A percentile compares a stretch with the other conserved stretches of the same genome.
These are phyloP conservation scores for Lachnellula cervina DNA, from an alignment of 2,329 filamentous ascomycete genomes.

Conservation along the genomic window DNA sequence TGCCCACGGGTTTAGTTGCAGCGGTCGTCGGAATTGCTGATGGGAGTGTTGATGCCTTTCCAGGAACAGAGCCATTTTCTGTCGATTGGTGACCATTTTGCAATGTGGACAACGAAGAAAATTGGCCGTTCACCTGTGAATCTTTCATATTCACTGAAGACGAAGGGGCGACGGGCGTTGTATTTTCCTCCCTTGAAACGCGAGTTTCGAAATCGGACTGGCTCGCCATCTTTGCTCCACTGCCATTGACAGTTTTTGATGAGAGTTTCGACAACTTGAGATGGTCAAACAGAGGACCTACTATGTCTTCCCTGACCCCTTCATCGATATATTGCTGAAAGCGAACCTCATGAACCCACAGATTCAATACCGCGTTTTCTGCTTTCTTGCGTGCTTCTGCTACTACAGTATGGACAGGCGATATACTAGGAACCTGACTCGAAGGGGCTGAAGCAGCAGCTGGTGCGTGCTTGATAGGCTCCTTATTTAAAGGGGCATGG, in stretches of 20 bases:
- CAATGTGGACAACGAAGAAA: conserved; percentile 21
- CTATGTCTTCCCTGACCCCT: conserved; percentile 59
- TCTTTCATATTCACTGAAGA: neutral
- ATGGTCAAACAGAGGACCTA: conserved; percentile 63
- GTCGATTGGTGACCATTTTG: conserved; percentile 53
- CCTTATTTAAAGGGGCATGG: neutral
- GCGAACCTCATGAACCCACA: conserved; percentile 63
- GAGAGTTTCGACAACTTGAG: conserved; percentile 48
- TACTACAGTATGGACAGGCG: conserved; percentile 13
- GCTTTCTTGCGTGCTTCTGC: conserved; percentile 46
- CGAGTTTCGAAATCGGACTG: neutral
- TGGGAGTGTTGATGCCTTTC: neutral
- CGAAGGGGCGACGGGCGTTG: neutral
- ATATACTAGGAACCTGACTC: neutral
- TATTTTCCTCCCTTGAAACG: neutral
- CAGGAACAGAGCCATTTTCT: neutral
- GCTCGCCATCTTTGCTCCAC: neutral
- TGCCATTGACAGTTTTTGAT: conserved; percentile 13
- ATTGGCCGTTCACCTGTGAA: neutral
- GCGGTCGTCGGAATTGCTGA: conserved; percentile 4
- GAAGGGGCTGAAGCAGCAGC: neutral
- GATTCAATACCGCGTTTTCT: conserved; percentile 60
- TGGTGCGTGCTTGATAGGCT: conserved; percentile 1
- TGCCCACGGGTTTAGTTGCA: conserved; percentile 28
- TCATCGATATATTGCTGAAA: conserved; percentile 71